Conservation (phyloP, 2,329 filamentous ascomycete genomes). For the Pezicula rhizophila region DNA sequence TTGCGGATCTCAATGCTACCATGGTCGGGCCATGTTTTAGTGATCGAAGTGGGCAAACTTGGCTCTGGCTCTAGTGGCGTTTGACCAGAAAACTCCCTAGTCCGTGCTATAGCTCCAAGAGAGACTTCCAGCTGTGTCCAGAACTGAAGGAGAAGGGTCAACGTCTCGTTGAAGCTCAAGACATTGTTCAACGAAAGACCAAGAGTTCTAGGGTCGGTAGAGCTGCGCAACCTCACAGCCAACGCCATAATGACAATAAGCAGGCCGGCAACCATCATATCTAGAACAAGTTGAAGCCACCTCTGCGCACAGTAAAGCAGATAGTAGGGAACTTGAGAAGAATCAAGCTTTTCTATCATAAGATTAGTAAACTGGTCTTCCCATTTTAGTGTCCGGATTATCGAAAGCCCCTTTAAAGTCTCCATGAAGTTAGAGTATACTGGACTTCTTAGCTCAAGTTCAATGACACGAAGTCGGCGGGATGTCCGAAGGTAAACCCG, state of each 20-base stretch:
- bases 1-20: background rate
- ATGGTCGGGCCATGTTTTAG: background rate
- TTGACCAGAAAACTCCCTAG: conserved; percentile 45
- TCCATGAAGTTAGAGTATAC: conserved; percentile 40
- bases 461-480: conserved; percentile 38
- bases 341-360: conserved; percentile 25
- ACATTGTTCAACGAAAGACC: conserved; percentile 37
- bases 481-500: conserved; percentile 39
- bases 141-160: conserved; percentile 36
- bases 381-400: conserved; percentile 40
- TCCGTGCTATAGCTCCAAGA: conserved; percentile 47
- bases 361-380: conserved; percentile 2
- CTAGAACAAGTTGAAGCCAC: conserved; percentile 38
- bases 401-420: conserved; percentile 35
- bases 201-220: conserved; percentile 1
- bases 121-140: conserved; percentile 53
- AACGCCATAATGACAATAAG: conserved; percentile 24
- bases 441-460: conserved; percentile 34
- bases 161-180: conserved; percentile 27
- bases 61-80: conserved; percentile 28
- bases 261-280: conserved; percentile 33
- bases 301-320: conserved; percentile 38
- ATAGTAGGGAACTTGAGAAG: conserved; percentile 40
- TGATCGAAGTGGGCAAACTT: background rate
- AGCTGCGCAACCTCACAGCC: conserved; percentile 9